Base-by-base conservation (phyloP, 164 flowering plant species). In the Buxus sempervirens region DNA sequence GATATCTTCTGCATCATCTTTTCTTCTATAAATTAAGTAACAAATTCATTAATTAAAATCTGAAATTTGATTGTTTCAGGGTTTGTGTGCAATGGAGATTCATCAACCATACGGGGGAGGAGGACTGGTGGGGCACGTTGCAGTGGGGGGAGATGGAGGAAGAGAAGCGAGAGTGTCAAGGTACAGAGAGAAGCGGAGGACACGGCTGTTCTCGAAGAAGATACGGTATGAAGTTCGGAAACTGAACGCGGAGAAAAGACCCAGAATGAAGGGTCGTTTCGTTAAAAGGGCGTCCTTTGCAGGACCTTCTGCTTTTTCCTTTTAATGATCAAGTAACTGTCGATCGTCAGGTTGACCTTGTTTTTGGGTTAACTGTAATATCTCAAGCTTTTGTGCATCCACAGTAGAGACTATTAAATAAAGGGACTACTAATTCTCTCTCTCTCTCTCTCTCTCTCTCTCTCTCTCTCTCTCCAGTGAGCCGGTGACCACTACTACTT, bases 191-290 rank as follows among this genome's bases (percentile, higher is more conserved):
- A 92, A 92, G 77, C 73, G 98, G 26, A 63, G 98, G 41, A 92
- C 91, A 5, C 78, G 98, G 61, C 70, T 93, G 73, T 93, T 93
- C 79, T 86, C 95, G 1, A 93, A 93, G 90, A 93, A 93, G 81
- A 93, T 93, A 71, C 72, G 98, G 72, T 93, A 93, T 76, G 98
- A 93, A 76, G 98, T 93, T 22, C 70, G 98, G 64, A 93, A 90
- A 57, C 58, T 93, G 76, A 93, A 93, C 62, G 98, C 96, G 0
- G 98, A 92, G 85, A 90, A 93, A 83, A 87, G 98, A 79, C 98
- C 96, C 0, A 66, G 96, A 68, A 88, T 90, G 93, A 93, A 93
- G 73, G 98, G 96, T 14, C 79, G 96, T 58, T 92, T 92, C 54
- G 94, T 92, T 9, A 92, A 90, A 84, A 84, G 98, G 72, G 67